These are phyloP conservation scores for Myotisia sp. DNA, from an alignment of 2,329 filamentous ascomycete species.

Conservation along the genomic window DNA sequence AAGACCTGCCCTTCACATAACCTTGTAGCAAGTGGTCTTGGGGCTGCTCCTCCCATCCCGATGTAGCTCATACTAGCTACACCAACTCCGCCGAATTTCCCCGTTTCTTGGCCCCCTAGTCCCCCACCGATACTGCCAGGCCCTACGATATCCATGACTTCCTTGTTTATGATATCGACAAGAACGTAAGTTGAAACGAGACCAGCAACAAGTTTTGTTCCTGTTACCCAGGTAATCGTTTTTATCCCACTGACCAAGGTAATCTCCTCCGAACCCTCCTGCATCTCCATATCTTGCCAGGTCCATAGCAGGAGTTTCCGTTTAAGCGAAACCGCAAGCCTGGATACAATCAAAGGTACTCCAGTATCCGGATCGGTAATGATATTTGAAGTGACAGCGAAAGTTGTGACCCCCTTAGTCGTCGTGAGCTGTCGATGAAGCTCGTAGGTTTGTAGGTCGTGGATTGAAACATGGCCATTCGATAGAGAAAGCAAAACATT, in stretches of 20 bases:
- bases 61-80: constrained; percentile 95
- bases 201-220: constrained; percentile 73
- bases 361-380: constrained; percentile 75
- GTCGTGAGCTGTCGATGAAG: constrained; percentile 64
- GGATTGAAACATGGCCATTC: constrained; percentile 74
- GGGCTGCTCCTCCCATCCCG: constrained; percentile 80
- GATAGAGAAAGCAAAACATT: constrained; percentile 82
- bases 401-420: constrained; percentile 77
- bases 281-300: constrained; percentile 87
- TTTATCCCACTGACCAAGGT: constrained; percentile 70
- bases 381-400: constrained; percentile 91
- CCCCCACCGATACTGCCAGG: constrained; percentile 59
- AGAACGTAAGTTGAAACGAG: constrained; percentile 85
- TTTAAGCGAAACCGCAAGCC: constrained; percentile 85
- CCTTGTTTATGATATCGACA: constrained; percentile 64
- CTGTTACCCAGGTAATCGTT: constrained; percentile 79
- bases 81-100: constrained; percentile 67
- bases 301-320: constrained; percentile 79
- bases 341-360: constrained; percentile 83
- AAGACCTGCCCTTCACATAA: constrained; percentile 72
- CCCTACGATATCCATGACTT: constrained; percentile 64
- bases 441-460: constrained; percentile 75
- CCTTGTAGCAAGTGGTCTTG: constrained; percentile 73
- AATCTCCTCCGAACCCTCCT: constrained; percentile 57
- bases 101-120: constrained; percentile 48